Conservation (phyloP, 1,139 yeast species). For the Scheffersomyces insectosa region DNA sequence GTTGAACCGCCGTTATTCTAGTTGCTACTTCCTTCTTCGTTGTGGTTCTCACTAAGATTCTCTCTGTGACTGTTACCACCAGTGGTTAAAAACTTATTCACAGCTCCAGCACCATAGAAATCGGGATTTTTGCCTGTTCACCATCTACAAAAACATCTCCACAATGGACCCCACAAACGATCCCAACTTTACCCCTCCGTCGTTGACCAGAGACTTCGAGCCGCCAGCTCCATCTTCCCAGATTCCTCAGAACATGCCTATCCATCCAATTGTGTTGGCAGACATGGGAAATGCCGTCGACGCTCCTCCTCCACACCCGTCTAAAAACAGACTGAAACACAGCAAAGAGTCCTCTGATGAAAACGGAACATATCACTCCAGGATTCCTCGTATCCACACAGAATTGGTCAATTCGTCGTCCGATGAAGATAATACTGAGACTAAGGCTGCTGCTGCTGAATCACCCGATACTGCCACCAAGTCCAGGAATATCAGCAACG, state of each 20-base stretch:
- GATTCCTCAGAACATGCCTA: slow-evolving; percentile 77
- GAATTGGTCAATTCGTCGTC: slow-evolving; percentile 38
- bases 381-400: slow-evolving; percentile 45
- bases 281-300: slow-evolving; percentile 71
- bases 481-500: slow-evolving; percentile 2
- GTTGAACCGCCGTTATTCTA: too few relatives aligned
- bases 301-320: slow-evolving; percentile 67
- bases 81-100: background rate
- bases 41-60: background rate
- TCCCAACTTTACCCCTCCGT: slow-evolving; percentile 75
- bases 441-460: background rate
- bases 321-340: slow-evolving; percentile 13
- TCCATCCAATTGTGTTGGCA: slow-evolving; percentile 72
- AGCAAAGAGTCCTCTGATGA: slow-evolving; percentile 6
- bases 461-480: background rate
- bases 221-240: slow-evolving; percentile 73
- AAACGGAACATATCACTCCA: slow-evolving; percentile 27
- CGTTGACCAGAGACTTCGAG: slow-evolving; percentile 55
- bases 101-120: background rate
- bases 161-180: slow-evolving; percentile 80
- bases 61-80: background rate
- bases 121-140: too few relatives aligned
- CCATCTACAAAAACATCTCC: too few relatives aligned
- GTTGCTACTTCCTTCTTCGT: too few relatives aligned
- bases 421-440: slow-evolving; percentile 25